These are phyloP conservation scores for Tuber brumale DNA, from an alignment of 495 filamentous ascomycete genomes.

Conservation along the genomic window DNA sequence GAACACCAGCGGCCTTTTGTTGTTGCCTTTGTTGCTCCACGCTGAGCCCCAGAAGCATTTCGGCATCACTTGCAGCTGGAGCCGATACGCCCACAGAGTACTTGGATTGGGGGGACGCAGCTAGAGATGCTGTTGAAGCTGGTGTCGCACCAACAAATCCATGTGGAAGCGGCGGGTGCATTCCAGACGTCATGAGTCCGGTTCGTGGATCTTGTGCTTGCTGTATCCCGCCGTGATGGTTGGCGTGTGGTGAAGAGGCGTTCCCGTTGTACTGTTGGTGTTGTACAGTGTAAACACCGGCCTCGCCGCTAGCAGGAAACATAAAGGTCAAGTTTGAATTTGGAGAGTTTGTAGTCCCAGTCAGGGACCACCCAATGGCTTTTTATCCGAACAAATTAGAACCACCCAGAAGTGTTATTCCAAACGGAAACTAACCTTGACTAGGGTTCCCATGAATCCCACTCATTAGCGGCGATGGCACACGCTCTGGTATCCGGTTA, in stretches of 20 bases:
- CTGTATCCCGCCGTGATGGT: background rate
- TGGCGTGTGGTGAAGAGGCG: conserved; percentile 11
- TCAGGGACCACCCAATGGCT: conserved; percentile 71
- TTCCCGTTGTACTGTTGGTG: background rate
- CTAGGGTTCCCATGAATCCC: conserved; percentile 49
- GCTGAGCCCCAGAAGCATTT: conserved; percentile 31
- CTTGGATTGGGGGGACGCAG: conserved; percentile 15
- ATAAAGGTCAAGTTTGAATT: conserved; percentile 61
- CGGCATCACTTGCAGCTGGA: conserved; percentile 22
- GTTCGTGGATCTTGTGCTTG: conserved; percentile 15
- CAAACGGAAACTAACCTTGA: conserved; percentile 47
- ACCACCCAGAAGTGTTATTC: conserved; percentile 41
- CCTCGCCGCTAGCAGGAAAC: conserved; percentile 3
- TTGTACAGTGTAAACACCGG: background rate
- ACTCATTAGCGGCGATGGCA: conserved; percentile 41
- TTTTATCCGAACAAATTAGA: conserved; percentile 44
- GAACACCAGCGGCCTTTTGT: conserved; percentile 7
- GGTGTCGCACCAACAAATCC: background rate
- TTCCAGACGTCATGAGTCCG: conserved; percentile 15
- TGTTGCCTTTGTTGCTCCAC: conserved; percentile 16
- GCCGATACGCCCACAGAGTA: conserved; percentile 23
- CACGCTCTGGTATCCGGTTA: conserved; percentile 40
- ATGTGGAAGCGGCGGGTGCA: conserved; percentile 24
- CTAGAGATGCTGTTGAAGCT: conserved; percentile 7
- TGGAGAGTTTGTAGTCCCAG: conserved; percentile 73